phyloP scores from a whole-genome alignment of 805 yeast genomes.

The Schwanniomyces sp. region DNA sequence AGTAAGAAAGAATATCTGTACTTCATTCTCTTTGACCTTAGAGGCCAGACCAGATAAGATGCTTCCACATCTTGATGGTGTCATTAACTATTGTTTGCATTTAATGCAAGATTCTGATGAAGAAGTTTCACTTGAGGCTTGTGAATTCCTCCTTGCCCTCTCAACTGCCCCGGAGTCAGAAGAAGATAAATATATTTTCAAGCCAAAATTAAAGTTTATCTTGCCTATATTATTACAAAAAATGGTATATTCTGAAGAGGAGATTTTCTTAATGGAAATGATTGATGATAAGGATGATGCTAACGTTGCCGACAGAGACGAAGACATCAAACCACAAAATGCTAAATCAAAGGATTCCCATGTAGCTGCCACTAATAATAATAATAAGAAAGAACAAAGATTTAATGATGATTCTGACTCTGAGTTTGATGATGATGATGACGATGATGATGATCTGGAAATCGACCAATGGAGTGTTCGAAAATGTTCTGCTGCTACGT shows the following conservation, averaged over 20 bases:
- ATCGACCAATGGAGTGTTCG: conserved; percentile 85
- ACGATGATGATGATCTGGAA: conserved; percentile 66
- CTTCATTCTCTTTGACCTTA: conserved; percentile 67
- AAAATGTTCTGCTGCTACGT: conserved; percentile 91
- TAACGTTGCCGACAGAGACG: conserved; percentile 74
- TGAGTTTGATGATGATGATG: conserved; percentile 70
- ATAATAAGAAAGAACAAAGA: conserved; percentile 7
- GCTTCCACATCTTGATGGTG: conserved; percentile 80
- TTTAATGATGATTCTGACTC: conserved; percentile 40
- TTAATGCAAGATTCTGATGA: conserved; percentile 60
- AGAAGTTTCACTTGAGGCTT: conserved; percentile 84
- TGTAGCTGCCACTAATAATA: conserved; percentile 17
- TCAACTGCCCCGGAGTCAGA: conserved; percentile 62
- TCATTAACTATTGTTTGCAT: conserved; percentile 79
- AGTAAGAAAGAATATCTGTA: conserved; percentile 74
- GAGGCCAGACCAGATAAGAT: conserved; percentile 81
- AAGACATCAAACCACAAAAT: conserved; percentile 82
- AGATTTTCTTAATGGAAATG: conserved; percentile 60
- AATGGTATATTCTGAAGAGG: conserved; percentile 88
- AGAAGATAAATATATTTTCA: conserved; percentile 35
- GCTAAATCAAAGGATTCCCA: conserved; percentile 59
- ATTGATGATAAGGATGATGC: conserved; percentile 77
- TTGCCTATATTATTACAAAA: conserved; percentile 76
- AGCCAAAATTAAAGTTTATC: conserved; percentile 58
- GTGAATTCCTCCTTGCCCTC: conserved; percentile 82